Percentiles rank a stretch among this genome's conserved stretches.
Conservation (phyloP, 345 rosid species). For the Luvunga scandens region DNA sequence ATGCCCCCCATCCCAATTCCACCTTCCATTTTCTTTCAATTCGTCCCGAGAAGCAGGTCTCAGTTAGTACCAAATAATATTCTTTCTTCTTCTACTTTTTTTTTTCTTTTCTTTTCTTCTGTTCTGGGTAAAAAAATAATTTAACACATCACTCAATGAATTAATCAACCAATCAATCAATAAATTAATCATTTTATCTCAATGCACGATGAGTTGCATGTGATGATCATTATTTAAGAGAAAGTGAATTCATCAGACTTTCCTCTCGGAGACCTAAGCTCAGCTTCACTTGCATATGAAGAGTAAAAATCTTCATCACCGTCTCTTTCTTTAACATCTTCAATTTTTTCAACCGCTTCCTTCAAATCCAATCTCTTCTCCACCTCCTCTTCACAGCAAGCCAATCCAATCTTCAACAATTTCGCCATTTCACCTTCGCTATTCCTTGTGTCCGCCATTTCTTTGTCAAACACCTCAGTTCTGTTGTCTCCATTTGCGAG, state of each 20-base stretch:
- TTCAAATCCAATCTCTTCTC: conserved; percentile 79
- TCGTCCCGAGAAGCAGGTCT: background rate
- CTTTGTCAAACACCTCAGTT: conserved; percentile 49
- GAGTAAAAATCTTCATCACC: conserved; percentile 59
- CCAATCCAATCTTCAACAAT: conserved; percentile 62
- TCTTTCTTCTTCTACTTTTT: background rate
- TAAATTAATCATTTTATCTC: background rate
- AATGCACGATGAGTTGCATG: background rate
- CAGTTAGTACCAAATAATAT: background rate
- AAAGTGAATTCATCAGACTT: conserved; percentile 33
- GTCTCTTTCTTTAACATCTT: conserved; percentile 51
- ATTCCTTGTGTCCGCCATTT: conserved; percentile 35
- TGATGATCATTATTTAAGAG: background rate
- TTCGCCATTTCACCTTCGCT: conserved; percentile 48
- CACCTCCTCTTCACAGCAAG: conserved; percentile 61
- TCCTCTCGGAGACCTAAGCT: conserved; percentile 33
- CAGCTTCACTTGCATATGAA: conserved; percentile 48
- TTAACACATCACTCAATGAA: no score
- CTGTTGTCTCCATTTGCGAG: conserved; percentile 26
- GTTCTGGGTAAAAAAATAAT: no score
- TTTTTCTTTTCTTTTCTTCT: no score
- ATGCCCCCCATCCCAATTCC: background rate
- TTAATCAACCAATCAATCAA: no score
- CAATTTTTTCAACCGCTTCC: conserved; percentile 58
- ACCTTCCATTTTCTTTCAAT: background rate